These are phyloP conservation scores for Candida namnaoensis DNA, from an alignment of 805 yeast genomes.

Conservation along the genomic window DNA sequence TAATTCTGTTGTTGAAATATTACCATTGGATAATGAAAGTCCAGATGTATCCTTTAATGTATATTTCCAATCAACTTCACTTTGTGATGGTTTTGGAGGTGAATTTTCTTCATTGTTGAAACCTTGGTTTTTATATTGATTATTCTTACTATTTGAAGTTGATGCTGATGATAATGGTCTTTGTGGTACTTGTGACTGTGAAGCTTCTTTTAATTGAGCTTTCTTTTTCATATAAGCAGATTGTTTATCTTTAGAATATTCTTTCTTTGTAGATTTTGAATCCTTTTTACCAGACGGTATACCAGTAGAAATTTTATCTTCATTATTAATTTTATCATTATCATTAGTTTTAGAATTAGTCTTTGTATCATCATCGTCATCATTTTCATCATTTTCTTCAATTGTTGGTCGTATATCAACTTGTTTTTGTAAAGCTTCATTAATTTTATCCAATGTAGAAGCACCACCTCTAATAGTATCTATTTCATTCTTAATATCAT, in stretches of 20 bases:
- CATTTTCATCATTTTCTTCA: not conserved
- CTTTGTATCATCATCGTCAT: too few species aligned
- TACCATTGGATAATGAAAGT: slow-evolving; percentile 39
- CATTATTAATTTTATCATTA: slow-evolving; percentile 4
- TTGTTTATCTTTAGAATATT: too few species aligned
- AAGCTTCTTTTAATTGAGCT: too few species aligned
- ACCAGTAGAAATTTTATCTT: too few species aligned
- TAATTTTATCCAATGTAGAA: slow-evolving; percentile 16
- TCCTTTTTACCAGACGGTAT: too few species aligned
- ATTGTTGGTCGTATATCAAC: not conserved
- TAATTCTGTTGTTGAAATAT: slow-evolving; percentile 40
- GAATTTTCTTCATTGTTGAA: not conserved
- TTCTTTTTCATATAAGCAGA: too few species aligned
- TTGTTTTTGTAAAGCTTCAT: slow-evolving; percentile 11
- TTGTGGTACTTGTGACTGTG: too few species aligned
- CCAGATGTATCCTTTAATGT: slow-evolving; percentile 38
- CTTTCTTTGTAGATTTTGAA: too few species aligned
- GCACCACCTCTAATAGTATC: slow-evolving; percentile 36
- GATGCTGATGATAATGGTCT: slow-evolving; percentile 8
- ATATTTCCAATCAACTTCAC: slow-evolving; percentile 55
- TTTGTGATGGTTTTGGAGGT: slow-evolving; percentile 17
- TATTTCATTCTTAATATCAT: slow-evolving; percentile 48
- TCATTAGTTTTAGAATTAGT: not conserved
- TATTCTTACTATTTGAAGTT: not conserved
- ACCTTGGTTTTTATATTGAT: too few species aligned